phyloP scores from a whole-genome alignment of 495 filamentous ascomycete genomes.

The Halenospora varia region DNA sequence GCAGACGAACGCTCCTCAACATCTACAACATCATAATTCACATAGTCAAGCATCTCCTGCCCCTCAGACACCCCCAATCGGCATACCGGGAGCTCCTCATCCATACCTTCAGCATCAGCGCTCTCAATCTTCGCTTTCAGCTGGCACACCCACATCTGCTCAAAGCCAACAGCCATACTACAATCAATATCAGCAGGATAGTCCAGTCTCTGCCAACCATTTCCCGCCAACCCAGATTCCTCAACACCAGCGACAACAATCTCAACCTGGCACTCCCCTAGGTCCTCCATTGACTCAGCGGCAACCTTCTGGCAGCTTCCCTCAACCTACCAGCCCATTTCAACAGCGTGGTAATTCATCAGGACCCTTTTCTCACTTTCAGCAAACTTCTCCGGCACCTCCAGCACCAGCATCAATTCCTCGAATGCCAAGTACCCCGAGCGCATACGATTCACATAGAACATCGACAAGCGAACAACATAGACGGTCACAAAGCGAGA shows the following conservation, averaged over 20 bases:
- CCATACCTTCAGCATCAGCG: conserved; percentile 38
- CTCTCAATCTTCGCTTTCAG: conserved; percentile 47
- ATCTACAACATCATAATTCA: conserved; percentile 36
- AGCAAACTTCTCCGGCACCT: conserved; percentile 37
- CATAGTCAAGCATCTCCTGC: conserved; percentile 31
- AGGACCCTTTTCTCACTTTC: conserved; percentile 28
- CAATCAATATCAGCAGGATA: conserved; percentile 46
- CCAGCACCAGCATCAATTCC: conserved; percentile 16
- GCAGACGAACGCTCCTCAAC: conserved; percentile 32
- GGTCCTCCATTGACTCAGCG: conserved; percentile 44
- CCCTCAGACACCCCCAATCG: conserved; percentile 48
- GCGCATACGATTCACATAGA: conserved; percentile 25
- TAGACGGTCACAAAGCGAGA: conserved; percentile 45
- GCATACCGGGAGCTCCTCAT: conserved; percentile 38
- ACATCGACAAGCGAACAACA: conserved; percentile 27
- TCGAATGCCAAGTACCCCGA: conserved; percentile 40
- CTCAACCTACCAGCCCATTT: conserved; percentile 50
- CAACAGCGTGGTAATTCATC: conserved; percentile 40
- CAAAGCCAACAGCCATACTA: conserved; percentile 49
- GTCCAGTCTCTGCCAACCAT: conserved; percentile 44
- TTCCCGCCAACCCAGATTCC: conserved; percentile 36
- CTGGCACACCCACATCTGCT: conserved; percentile 51
- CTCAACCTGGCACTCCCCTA: conserved; percentile 53
- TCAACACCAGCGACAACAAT: conserved; percentile 37
- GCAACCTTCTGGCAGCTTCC: conserved; percentile 34